Evolutionary conservation across 495 filamentous ascomycete genomes (phyloP).

Genomic region (Podospora pseudopauciseta): DNA sequence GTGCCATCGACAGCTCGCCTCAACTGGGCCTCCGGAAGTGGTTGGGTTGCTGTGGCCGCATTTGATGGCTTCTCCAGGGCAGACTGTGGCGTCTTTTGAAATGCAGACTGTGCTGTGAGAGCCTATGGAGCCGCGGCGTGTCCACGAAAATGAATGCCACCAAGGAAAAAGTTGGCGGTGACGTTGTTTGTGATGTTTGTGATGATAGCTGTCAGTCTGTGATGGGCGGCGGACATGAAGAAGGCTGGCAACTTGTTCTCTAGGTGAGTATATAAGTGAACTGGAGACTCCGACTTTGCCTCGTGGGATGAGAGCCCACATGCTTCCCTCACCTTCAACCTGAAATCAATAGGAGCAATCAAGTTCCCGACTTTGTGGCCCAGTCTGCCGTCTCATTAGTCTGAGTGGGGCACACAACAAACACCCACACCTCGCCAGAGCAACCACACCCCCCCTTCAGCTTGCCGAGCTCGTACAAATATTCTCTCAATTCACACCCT

Average conservation of each 20-base stretch:
- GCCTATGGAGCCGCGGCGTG: not conserved
- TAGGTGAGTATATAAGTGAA: not conserved
- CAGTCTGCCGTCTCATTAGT: not conserved
- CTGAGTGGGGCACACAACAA: not conserved
- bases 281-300: not conserved
- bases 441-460: not conserved
- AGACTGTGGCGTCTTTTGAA: not conserved
- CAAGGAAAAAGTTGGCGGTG: not conserved
- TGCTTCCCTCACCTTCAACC: not conserved
- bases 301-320: not conserved
- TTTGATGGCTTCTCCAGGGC: slow-evolving; percentile 4
- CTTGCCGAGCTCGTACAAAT: not conserved
- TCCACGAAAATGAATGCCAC: not conserved
- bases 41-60: not conserved
- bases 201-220: not conserved
- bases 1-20: not conserved
- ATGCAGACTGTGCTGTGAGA: not conserved
- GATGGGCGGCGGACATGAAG: not conserved
- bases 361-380: not conserved
- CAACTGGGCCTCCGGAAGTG: not conserved
- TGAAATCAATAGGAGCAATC: not conserved
- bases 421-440: not conserved
- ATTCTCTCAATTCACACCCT: not conserved
- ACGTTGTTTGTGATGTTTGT: not conserved
- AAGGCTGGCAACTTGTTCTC: not conserved